Percentiles rank a stretch among this genome's conserved stretches.
phyloP scores from a whole-genome alignment of 495 filamentous ascomycete species.

The Astrothelium macrocarpum region DNA sequence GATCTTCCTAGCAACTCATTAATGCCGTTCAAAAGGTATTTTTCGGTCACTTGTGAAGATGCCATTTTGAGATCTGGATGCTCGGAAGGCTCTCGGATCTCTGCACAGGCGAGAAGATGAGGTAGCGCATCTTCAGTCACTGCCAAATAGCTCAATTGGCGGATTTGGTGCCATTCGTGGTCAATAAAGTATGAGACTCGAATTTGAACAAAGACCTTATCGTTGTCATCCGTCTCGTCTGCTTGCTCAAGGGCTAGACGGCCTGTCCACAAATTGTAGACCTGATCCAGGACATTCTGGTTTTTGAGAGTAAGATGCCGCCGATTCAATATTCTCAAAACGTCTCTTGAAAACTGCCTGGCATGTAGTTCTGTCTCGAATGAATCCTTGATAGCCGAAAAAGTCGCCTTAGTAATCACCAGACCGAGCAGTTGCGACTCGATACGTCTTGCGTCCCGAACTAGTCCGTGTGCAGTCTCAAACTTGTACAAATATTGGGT shows the following conservation, averaged over 20 bases:
- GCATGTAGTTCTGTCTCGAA: too few species aligned
- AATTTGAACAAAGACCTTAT: constrained; percentile 4
- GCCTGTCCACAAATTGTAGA: constrained; percentile 3
- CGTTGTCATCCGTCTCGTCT: not conserved
- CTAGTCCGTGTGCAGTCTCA: too few species aligned
- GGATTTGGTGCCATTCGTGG: constrained; percentile 5
- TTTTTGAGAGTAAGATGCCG: constrained; percentile 8
- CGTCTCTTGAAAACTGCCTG: too few species aligned
- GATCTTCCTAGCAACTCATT: not conserved
- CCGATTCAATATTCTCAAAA: too few species aligned
- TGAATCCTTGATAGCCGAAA: too few species aligned
- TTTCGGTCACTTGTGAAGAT: not conserved
- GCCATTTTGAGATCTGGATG: not conserved
- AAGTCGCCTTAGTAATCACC: too few species aligned
- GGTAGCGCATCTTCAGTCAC: constrained; percentile 1
- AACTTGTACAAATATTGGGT: too few species aligned
- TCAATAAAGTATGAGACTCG: constrained; percentile 10
- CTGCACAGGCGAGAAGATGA: not conserved
- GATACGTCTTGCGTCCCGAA: too few species aligned
- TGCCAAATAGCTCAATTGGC: constrained; percentile 5
- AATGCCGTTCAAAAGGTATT: not conserved
- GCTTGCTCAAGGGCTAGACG: not conserved
- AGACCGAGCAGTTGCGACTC: too few species aligned
- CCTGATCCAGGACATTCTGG: constrained; percentile 1
- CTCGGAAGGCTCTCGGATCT: not conserved